Base-by-base conservation (phyloP, 352 stramenopile genomes). In the Phytopythium delawarense region DNA sequence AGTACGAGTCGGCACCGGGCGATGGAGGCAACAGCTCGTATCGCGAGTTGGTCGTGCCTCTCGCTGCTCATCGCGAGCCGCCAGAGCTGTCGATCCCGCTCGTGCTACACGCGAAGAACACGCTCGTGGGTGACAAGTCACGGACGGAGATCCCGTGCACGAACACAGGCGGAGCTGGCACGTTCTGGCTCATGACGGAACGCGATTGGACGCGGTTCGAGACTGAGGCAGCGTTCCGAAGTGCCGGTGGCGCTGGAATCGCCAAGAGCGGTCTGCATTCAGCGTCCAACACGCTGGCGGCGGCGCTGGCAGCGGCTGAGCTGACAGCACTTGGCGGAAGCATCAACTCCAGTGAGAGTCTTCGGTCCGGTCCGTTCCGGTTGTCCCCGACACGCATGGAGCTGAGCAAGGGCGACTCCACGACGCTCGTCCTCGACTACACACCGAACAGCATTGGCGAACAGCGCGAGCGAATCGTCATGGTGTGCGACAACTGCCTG, bases 401-500 rank as follows among this genome's bases (percentile, higher is more conserved):
- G 59, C 70, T 92, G 4, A 62, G 62, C 13, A 81, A 66, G 12
- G 67, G 65, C 23, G 67, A 83, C 34, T 74, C 67, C 37, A 68
- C 86, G 18, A 60, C 54, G 20, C 65, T 94, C 1, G 42, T 76
- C 48, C 74, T 94, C 13, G 59, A 70, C 25, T 94, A 89, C 46
- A 65, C 74, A 9, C 81, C 85, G 5, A 83, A 65, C 0, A 68
- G 67, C n/a, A 65, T 89, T 32, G 81, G 83, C 18, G 79, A 90
- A 34, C 66, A 84, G 52, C 71, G 77, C 16, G 73, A 80, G 35
- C 78, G 82, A 37, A 87, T 94, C 51, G 75, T 91, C 23, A 77
- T 94, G 70, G 81, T 94, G 25, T 94, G 83, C 57, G 81, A 94
- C 73, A 94, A 94, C 60, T 91, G 83, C 54, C 72, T 94, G 34